Conservation (phyloP, 345 rosid genomes). For the Pugionium dolabratum region DNA sequence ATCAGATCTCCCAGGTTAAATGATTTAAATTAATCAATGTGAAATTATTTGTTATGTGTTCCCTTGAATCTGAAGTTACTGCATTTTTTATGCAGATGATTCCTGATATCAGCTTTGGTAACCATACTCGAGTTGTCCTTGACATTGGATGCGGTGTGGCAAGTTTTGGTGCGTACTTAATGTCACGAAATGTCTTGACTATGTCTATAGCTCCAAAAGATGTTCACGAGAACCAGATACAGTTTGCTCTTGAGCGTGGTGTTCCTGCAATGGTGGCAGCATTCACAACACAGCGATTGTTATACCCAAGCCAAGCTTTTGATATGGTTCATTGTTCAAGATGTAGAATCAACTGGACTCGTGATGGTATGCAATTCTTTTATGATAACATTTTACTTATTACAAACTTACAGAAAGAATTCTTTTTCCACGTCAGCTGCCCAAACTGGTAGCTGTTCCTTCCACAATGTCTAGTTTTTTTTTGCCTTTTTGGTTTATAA, state of each 20-base stretch:
- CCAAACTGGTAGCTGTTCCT: neutral
- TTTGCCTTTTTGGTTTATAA: slow-evolving; percentile 1
- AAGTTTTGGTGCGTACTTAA: slow-evolving; percentile 95
- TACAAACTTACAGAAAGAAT: neutral
- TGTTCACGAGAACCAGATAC: slow-evolving; percentile 98
- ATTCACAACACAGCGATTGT: slow-evolving; percentile 70
- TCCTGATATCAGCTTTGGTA: slow-evolving; percentile 77
- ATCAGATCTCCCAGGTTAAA: slow-evolving; percentile 76
- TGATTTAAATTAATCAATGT: neutral
- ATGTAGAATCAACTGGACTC: slow-evolving; percentile 99
- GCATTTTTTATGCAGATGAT: slow-evolving; percentile 61
- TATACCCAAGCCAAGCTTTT: slow-evolving; percentile 96
- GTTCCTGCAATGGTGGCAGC: slow-evolving; percentile 99
- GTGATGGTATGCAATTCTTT: slow-evolving; percentile 65
- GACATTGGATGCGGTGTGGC: slow-evolving; percentile 99
- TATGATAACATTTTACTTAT: slow-evolving; percentile 10
- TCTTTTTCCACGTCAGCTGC: neutral
- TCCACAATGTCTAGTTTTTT: slow-evolving; percentile 4
- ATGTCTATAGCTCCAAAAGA: slow-evolving; percentile 98
- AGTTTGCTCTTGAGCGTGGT: slow-evolving; percentile 98
- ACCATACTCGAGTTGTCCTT: slow-evolving; percentile 64
- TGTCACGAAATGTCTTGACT: slow-evolving; percentile 72
- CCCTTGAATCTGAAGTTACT: slow-evolving; percentile 25
- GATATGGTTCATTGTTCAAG: slow-evolving; percentile 96
- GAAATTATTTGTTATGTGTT: slow-evolving; percentile 2